These are phyloP conservation scores for Discostella pseudostelligera DNA, from an alignment of 108 stramenopile species.

Conservation along the genomic window DNA sequence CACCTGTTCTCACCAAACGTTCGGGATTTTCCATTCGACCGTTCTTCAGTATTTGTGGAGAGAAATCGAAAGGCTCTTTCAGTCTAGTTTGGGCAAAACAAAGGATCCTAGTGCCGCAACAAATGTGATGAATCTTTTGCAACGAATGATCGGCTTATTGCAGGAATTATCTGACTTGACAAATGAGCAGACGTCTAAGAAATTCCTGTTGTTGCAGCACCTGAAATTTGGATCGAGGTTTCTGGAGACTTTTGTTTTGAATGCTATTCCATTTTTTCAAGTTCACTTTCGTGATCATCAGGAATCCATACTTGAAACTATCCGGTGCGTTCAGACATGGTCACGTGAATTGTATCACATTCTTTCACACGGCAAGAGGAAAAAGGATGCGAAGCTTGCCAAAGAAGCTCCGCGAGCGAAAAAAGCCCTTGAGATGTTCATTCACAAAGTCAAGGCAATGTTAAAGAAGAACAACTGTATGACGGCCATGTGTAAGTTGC, in stretches of 20 bases:
- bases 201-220: constrained; percentile 36
- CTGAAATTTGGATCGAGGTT: constrained; percentile 47
- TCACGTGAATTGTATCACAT: constrained; percentile 39
- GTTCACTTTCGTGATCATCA: constrained; percentile 39
- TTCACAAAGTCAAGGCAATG: constrained; percentile 49
- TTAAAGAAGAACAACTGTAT: constrained; percentile 50
- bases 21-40: constrained; percentile 35
- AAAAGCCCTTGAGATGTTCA: constrained; percentile 46
- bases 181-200: constrained; percentile 35
- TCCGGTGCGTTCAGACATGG: constrained; percentile 28
- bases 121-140: constrained; percentile 7
- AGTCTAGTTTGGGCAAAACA: constrained; percentile 33
- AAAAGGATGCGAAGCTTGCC: constrained; percentile 42
- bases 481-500: constrained; percentile 34
- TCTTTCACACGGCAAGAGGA: constrained; percentile 47
- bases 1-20: constrained; percentile 39
- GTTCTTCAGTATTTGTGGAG: constrained; percentile 23
- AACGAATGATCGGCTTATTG: constrained; percentile 23
- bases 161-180: constrained; percentile 31
- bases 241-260: constrained; percentile 46
- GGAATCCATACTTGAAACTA: constrained; percentile 35
- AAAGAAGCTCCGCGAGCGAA: constrained; percentile 53
- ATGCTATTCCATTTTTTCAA: constrained; percentile 46
- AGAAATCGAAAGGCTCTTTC: constrained; percentile 35
- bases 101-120: constrained; percentile 28